Conservation (phyloP, 2,329 filamentous ascomycete species). For the Claviceps citrina region DNA sequence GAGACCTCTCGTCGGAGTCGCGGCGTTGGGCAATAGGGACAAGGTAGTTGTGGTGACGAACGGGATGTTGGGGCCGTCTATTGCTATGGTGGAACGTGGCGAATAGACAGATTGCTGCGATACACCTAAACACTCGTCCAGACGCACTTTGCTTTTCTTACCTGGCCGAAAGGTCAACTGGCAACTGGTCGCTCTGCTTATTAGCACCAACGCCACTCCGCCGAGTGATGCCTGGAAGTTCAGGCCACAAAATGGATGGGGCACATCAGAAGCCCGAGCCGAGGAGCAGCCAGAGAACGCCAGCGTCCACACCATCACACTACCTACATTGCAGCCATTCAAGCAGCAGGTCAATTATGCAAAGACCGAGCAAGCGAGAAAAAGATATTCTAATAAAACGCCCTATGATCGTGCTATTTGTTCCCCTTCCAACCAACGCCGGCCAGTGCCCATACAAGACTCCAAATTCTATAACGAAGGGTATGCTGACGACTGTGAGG, state of each 20-base stretch:
- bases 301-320: neutral
- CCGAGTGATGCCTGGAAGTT: slow-evolving; percentile 9
- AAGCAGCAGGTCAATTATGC: no score
- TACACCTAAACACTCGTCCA: neutral
- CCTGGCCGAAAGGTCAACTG: no score
- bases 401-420: slow-evolving; percentile 3
- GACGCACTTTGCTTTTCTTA: slow-evolving; percentile 1
- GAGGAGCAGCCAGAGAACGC: neutral
- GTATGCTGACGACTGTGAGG: slow-evolving; percentile 18
- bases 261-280: no score
- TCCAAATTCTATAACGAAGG: slow-evolving; percentile 16
- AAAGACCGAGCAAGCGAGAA: neutral
- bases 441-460: slow-evolving; percentile 2
- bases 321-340: neutral
- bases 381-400: neutral
- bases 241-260: slow-evolving; percentile 12
- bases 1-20: slow-evolving; percentile 8
- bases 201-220: no score
- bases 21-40: slow-evolving; percentile 7
- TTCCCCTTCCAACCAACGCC: slow-evolving; percentile 15
- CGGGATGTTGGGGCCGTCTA: slow-evolving; percentile 5
- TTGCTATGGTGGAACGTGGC: slow-evolving; percentile 4
- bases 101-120: slow-evolving; percentile 5
- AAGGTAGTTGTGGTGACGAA: slow-evolving; percentile 8
- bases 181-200: no score